phyloP scores from a whole-genome alignment of 2,329 filamentous ascomycete species.

The Zalaria obscura region DNA sequence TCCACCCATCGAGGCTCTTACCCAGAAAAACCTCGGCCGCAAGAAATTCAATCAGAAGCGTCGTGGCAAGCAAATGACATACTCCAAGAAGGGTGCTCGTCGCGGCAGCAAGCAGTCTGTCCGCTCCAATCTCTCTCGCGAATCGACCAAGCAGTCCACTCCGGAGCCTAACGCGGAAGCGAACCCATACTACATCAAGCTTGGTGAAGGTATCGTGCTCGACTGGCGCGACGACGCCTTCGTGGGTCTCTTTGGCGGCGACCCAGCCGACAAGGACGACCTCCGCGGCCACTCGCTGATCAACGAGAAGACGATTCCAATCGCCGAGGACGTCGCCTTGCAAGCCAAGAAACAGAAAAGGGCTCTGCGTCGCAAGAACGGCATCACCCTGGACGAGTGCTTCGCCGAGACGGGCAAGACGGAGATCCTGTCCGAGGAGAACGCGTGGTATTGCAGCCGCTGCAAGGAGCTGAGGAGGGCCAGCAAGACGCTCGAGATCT shows the following conservation, averaged over 20 bases:
- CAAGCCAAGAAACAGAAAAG: conserved; percentile 49
- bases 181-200: conserved; percentile 39
- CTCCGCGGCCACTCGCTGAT: conserved; percentile 48
- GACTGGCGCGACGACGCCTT: conserved; percentile 67
- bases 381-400: conserved; percentile 78
- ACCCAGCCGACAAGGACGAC: conserved; percentile 26
- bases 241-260: conserved; percentile 51
- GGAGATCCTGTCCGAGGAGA: conserved; percentile 84
- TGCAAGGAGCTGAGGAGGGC: conserved; percentile 90
- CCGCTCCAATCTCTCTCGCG: conserved; percentile 7
- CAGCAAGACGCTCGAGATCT: conserved; percentile 92
- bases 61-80: conserved; percentile 7
- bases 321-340: conserved; percentile 42
- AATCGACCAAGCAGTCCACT: conserved; percentile 16
- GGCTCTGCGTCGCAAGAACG: conserved; percentile 51
- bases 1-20: conserved; percentile 3
- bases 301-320: conserved; percentile 41
- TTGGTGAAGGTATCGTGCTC: conserved; percentile 73
- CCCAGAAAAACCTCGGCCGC: conserved; percentile 3
- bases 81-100: conserved; percentile 11
- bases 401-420: conserved; percentile 89
- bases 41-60: conserved; percentile 3
- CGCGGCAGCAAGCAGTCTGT: background rate
- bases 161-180: conserved; percentile 6
- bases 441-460: conserved; percentile 93